These are phyloP conservation scores for Cercospora berteroae DNA, from an alignment of 2,329 filamentous ascomycete genomes.

Conservation along the genomic window DNA sequence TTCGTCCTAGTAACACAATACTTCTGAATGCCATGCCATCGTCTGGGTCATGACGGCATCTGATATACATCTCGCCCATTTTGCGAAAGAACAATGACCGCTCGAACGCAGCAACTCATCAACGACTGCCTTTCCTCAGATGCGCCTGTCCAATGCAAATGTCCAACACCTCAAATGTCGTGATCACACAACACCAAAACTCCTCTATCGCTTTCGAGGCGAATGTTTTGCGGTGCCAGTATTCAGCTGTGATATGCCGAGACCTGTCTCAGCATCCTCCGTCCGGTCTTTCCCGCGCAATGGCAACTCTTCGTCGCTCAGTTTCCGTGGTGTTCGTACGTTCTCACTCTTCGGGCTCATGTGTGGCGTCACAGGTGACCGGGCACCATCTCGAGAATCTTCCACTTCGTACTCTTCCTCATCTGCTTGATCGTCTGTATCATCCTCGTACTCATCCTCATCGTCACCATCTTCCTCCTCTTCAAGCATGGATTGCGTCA, in stretches of 20 bases:
- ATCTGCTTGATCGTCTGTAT: slow-evolving; percentile 8
- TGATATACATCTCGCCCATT: not conserved
- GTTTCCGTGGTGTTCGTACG: slow-evolving; percentile 5
- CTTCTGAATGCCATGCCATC: not conserved
- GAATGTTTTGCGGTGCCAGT: not conserved
- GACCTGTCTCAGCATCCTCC: slow-evolving; percentile 1
- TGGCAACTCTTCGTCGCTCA: not conserved
- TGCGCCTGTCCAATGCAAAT: not conserved
- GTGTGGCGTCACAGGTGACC: slow-evolving; percentile 18
- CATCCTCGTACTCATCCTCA: slow-evolving; percentile 21
- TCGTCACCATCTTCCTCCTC: slow-evolving; percentile 33
- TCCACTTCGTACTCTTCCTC: slow-evolving; percentile 21
- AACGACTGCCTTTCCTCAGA: not conserved
- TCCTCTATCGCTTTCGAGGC: slow-evolving; percentile 2
- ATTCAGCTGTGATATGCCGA: slow-evolving; percentile 3
- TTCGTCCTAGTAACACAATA: not conserved
- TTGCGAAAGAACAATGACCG: not conserved
- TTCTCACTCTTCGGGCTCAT: slow-evolving; percentile 1
- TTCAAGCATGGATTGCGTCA: slow-evolving; percentile 20
- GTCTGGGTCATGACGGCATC: not conserved
- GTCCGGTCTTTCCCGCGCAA: not conserved
- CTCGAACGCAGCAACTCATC: not conserved
- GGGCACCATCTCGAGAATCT: slow-evolving; percentile 18
- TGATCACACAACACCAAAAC: not conserved
- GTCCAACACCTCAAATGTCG: not conserved